These are phyloP conservation scores for Cercospora sp. DNA, from an alignment of 2,329 filamentous ascomycete genomes.

Conservation along the genomic window DNA sequence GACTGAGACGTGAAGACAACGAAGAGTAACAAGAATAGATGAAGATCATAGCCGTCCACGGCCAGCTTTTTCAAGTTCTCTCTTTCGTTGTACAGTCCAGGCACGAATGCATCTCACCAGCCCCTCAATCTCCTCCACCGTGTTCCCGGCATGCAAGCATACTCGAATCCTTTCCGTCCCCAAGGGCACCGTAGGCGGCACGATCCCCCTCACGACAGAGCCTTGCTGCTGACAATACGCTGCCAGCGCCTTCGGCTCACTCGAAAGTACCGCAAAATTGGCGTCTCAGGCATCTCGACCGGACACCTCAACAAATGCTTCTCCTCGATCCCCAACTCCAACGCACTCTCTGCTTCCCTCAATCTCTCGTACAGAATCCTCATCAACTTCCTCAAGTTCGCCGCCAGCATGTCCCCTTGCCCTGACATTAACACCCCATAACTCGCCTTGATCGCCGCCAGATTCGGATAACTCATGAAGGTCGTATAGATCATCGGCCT, in stretches of 20 bases:
- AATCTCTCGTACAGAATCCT: conserved; percentile 50
- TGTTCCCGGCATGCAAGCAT: conserved; percentile 69
- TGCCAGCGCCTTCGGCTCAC: conserved; percentile 60
- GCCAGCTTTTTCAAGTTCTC: conserved; percentile 17
- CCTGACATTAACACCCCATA: conserved; percentile 60
- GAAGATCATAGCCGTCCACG: background rate
- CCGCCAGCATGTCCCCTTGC: conserved; percentile 47
- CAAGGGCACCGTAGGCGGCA: conserved; percentile 66
- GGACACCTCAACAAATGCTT: conserved; percentile 37
- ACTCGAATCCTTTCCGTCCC: conserved; percentile 66
- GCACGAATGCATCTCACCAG: conserved; percentile 52
- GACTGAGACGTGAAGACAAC: background rate
- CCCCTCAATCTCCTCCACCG: conserved; percentile 56
- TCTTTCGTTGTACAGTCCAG: conserved; percentile 47
- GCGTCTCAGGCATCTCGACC: conserved; percentile 52
- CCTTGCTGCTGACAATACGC: conserved; percentile 60
- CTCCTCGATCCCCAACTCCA: conserved; percentile 33
- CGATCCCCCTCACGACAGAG: conserved; percentile 64
- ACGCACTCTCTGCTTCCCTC: conserved; percentile 38
- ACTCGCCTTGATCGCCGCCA: conserved; percentile 59
- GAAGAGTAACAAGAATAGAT: background rate
- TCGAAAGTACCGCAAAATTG: conserved; percentile 65
- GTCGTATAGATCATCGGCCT: conserved; percentile 76
- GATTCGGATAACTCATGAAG: conserved; percentile 62
- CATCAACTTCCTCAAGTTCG: conserved; percentile 52